A percentile compares a stretch with the other conserved stretches of the same genome.
These are phyloP conservation scores for Tricholoma flavovirens DNA, from an alignment of 768 basidiomycete species.

Conservation along the genomic window DNA sequence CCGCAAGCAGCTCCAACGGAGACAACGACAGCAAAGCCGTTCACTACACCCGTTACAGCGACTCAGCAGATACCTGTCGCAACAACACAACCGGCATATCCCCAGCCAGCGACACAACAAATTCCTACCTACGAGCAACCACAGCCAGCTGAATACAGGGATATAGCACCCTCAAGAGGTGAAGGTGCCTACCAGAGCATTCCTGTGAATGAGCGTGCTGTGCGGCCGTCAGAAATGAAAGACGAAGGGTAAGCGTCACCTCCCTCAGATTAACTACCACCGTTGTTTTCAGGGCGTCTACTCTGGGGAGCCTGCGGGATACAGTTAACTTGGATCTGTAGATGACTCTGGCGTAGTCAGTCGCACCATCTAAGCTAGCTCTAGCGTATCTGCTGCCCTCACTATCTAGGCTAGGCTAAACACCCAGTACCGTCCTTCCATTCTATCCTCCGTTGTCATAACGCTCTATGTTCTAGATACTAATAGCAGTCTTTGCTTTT, in stretches of 20 bases:
- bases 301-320: slow-evolving; percentile 18
- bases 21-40: slow-evolving; percentile 8
- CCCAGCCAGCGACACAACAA: slow-evolving; percentile 49
- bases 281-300: slow-evolving; percentile 19
- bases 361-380: slow-evolving; percentile 63
- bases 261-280: slow-evolving; percentile 22
- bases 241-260: slow-evolving; percentile 89
- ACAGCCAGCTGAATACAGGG: slow-evolving; percentile 45
- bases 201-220: slow-evolving; percentile 51
- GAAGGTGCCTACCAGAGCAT: slow-evolving; percentile 40
- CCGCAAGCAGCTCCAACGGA: slow-evolving; percentile 15
- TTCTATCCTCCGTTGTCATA: slow-evolving; percentile 54
- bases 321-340: slow-evolving; percentile 24
- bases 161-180: slow-evolving; percentile 26
- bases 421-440: slow-evolving; percentile 67
- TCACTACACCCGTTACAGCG: slow-evolving; percentile 18
- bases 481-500: slow-evolving; percentile 69
- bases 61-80: slow-evolving; percentile 11
- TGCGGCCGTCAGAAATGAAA: slow-evolving; percentile 89
- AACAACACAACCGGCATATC: slow-evolving; percentile 12
- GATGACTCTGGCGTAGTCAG: slow-evolving; percentile 57
- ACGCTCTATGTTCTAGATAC: slow-evolving; percentile 69
- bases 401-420: slow-evolving; percentile 78
- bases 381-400: slow-evolving; percentile 59
- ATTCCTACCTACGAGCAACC: slow-evolving; percentile 78